phyloP scores from a whole-genome alignment of 2,329 filamentous ascomycete genomes.

The Cladosporium cucumerinum region DNA sequence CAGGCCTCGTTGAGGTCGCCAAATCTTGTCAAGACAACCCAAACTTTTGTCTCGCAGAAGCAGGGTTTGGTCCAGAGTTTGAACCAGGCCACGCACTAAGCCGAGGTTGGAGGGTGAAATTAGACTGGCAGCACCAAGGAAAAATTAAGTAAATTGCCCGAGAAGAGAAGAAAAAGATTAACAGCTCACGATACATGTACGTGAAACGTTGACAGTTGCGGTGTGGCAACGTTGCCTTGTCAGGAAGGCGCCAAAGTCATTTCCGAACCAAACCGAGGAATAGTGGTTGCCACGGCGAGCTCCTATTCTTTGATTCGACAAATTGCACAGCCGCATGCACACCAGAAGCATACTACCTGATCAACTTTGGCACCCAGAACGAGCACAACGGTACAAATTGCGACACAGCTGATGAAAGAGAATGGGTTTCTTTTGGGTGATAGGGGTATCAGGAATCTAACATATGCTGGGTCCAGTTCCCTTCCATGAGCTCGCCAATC shows the following conservation, averaged over 20 bases:
- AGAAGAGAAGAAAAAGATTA: not conserved
- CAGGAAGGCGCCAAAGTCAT: not conserved
- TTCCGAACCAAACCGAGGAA: too few species aligned
- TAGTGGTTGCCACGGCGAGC: not conserved
- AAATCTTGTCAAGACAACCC: not conserved
- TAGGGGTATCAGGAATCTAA: slow-evolving; percentile 6
- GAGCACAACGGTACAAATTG: not conserved
- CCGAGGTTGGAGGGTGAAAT: not conserved
- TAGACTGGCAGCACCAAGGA: not conserved
- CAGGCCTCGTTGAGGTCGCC: not conserved
- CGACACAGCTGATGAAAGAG: not conserved
- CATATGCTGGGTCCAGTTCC: not conserved
- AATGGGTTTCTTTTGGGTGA: not conserved
- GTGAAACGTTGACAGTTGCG: not conserved
- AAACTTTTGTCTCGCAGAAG: not conserved
- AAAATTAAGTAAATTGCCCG: not conserved
- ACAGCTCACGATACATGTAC: not conserved
- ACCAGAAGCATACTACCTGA: not conserved
- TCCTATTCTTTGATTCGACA: not conserved
- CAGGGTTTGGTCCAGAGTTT: not conserved
- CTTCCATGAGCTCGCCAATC: not conserved
- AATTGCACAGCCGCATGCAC: not conserved
- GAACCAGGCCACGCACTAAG: not conserved
- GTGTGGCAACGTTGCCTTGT: not conserved
- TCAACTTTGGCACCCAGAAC: not conserved